These are phyloP conservation scores for Vaccinium corymbosum DNA, from an alignment of 148 eudicot genomes.

Conservation along the genomic window DNA sequence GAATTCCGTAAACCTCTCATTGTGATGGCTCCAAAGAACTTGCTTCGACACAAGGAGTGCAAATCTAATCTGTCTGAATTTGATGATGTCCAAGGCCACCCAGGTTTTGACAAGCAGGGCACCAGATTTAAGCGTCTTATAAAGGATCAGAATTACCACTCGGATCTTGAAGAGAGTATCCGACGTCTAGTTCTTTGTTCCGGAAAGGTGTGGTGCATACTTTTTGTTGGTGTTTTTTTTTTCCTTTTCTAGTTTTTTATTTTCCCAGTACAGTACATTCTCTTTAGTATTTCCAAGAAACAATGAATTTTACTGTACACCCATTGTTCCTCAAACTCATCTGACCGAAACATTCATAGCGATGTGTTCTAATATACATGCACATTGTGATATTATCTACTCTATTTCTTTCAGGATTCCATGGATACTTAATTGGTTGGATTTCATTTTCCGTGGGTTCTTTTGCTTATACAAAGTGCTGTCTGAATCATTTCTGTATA, in stretches of 20 bases:
- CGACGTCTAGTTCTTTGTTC: conserved; percentile 88
- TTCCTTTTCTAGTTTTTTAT: not conserved
- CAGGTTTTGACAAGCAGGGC: conserved; percentile 89
- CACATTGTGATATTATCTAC: not conserved
- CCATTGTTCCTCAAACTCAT: not conserved
- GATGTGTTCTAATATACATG: not conserved
- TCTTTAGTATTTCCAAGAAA: not conserved
- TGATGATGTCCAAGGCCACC: conserved; percentile 88
- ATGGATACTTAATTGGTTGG: not conserved
- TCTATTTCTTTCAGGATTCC: not conserved
- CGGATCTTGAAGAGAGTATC: conserved; percentile 79
- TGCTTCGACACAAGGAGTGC: conserved; percentile 95
- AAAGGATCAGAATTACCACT: conserved; percentile 76
- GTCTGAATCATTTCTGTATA: not conserved
- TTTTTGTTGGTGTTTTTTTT: not conserved
- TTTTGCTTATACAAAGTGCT: not conserved
- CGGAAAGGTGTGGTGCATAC: conserved; percentile 59
- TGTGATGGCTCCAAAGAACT: conserved; percentile 90
- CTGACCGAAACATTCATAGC: not conserved
- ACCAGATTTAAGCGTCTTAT: conserved; percentile 90
- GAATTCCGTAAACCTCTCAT: conserved; percentile 92
- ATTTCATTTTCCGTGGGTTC: not conserved
- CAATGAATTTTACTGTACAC: not conserved
- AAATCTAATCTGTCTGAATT: conserved; percentile 93
- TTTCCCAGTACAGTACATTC: not conserved